Base-by-base conservation (phyloP, 2,329 filamentous ascomycete genomes). In the Trichoderma simmonsii region DNA sequence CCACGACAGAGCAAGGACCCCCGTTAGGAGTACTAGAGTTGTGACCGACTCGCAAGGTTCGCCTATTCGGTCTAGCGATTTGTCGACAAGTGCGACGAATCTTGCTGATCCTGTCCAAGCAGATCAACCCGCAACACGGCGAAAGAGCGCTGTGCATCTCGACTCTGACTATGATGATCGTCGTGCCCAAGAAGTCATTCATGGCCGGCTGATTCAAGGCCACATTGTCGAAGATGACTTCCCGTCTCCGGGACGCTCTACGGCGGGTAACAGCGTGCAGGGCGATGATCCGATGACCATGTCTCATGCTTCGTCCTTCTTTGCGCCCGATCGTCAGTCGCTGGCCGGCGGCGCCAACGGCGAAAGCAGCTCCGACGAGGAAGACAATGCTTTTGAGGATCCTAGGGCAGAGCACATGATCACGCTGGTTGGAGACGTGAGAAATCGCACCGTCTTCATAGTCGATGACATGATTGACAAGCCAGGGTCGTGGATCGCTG, bases 381-480 rank as follows among this genome's bases (percentile, higher is more conserved):
- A 98, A 81, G 96, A 99, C 77, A 94, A 97, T 76, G 90, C 91
- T n/a, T 89, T 95, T 67, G 89, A 92, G 77, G 90, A 95, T 76
- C 90, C 92, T 12, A 91, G 92, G 73, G 86, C 95, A 26, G 96
- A 99, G 83, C 94, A 95, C 79, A 97, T 95, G 85, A 97, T 99
- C 77, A 99, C 96, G 0, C 86, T 99, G n/a, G 96, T 99, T 15
- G 96, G 96, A 73, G 93, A 98, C 77, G 96, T 99, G 73, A 92
- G 91, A 79, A 90, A 93, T 79, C 90, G 93, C 72, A 91, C 93
- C 0, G 96, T 98, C 69, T 92, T 99, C 80, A 94, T 99, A 73
- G 93, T 99, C 64, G 96, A 99, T 80, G 96, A 99, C 81, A 98
- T 99, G 93, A 98, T 99, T 78, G 96, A 99, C 84, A 98, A 97